Percentiles rank a stretch among this genome's conserved stretches.
Evolutionary conservation across 108 stramenopile genomes (phyloP).

Genomic region (Pelagomonas calceolata): DNA sequence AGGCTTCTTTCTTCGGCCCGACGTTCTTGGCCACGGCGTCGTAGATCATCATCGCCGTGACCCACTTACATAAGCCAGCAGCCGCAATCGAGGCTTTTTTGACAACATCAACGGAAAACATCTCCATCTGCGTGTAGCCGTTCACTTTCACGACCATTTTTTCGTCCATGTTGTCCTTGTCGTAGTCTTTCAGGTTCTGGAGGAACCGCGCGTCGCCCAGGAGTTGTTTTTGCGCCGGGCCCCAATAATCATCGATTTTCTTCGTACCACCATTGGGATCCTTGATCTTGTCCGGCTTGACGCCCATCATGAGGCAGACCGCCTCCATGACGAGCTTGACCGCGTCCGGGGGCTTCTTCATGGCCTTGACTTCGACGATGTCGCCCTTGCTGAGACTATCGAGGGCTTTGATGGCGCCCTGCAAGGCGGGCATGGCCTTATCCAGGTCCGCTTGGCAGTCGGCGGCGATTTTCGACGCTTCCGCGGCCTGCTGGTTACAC

Average conservation of each 20-base stretch:
- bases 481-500: slow-evolving; percentile 35
- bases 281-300: slow-evolving; percentile 31
- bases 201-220: slow-evolving; percentile 38
- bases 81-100: slow-evolving; percentile 43
- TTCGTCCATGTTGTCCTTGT: slow-evolving; percentile 46
- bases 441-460: slow-evolving; percentile 46
- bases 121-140: slow-evolving; percentile 35
- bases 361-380: slow-evolving; percentile 50
- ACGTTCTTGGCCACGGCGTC: slow-evolving; percentile 41
- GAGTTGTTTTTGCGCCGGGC: slow-evolving; percentile 42
- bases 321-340: slow-evolving; percentile 40
- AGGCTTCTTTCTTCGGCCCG: slow-evolving; percentile 40
- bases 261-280: slow-evolving; percentile 34
- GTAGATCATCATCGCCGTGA: slow-evolving; percentile 53
- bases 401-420: slow-evolving; percentile 39
- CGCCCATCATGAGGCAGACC: slow-evolving; percentile 48
- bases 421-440: slow-evolving; percentile 47
- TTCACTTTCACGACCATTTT: slow-evolving; percentile 36
- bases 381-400: slow-evolving; percentile 34
- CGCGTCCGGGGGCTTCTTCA: slow-evolving; percentile 46
- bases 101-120: slow-evolving; percentile 38
- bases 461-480: slow-evolving; percentile 17
- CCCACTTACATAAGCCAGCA: slow-evolving; percentile 50
- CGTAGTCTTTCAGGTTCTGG: slow-evolving; percentile 39
- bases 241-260: slow-evolving; percentile 52